These are phyloP conservation scores for Prinsepia uniflora DNA, from an alignment of 306 rosid species.

Conservation along the genomic window DNA sequence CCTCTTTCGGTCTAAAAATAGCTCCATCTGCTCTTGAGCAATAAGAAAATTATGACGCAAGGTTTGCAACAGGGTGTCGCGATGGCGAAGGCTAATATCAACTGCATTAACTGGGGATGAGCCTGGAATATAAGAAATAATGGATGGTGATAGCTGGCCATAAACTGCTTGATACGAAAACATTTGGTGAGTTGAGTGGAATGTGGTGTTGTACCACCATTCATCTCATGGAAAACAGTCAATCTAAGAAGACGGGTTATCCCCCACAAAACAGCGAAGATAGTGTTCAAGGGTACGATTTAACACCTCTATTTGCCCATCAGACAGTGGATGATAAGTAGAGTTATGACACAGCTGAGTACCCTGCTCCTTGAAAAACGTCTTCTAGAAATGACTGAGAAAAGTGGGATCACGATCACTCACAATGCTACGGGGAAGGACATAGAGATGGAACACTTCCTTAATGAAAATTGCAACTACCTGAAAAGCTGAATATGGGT, in stretches of 20 bases:
- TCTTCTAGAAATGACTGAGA: neutral
- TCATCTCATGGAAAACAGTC: neutral
- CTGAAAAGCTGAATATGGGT: neutral
- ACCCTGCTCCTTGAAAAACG: neutral
- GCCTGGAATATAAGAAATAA: too few species aligned
- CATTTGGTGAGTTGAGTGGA: neutral
- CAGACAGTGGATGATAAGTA: neutral
- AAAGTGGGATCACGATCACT: neutral
- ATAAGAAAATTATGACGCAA: neutral
- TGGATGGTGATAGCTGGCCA: neutral
- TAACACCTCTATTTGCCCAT: neutral
- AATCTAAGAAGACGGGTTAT: too few species aligned
- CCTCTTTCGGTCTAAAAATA: neutral
- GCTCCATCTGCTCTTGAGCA: neutral
- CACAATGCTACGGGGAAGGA: neutral
- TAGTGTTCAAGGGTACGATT: neutral
- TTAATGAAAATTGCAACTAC: neutral
- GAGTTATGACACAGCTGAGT: neutral
- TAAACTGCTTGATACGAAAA: neutral
- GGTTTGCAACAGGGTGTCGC: too few species aligned
- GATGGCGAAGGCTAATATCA: too few species aligned
- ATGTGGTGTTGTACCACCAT: constrained; percentile 11
- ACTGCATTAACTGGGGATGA: fast-evolving
- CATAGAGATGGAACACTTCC: neutral
- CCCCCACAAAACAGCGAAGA: too few species aligned